phyloP scores from a whole-genome alignment of 2,329 filamentous ascomycete genomes.

The Neofusicoccum cordaticola region DNA sequence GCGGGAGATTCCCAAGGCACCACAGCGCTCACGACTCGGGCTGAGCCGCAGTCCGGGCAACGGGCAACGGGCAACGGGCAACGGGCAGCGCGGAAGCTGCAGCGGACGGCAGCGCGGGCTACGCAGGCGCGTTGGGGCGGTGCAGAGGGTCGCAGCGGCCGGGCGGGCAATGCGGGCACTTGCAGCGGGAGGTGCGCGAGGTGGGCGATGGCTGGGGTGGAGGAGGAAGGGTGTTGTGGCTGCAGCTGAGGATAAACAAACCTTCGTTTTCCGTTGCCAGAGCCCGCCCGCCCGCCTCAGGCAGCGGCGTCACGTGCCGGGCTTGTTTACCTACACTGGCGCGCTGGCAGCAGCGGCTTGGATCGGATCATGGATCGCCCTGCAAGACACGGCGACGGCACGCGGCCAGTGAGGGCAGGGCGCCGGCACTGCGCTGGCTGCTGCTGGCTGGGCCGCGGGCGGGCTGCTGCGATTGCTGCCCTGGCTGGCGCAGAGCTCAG shows the following conservation, averaged over 20 bases:
- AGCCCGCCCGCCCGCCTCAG: not conserved
- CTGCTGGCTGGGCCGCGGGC: not conserved
- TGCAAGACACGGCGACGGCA: not conserved
- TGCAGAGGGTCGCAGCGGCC: not conserved
- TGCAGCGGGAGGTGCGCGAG: not conserved
- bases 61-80: conserved; percentile 5
- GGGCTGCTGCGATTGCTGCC: not conserved
- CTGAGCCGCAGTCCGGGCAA: conserved; percentile 6
- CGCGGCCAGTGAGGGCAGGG: not conserved
- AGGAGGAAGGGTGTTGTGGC: not conserved
- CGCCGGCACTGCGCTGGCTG: not conserved
- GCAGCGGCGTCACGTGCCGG: not conserved
- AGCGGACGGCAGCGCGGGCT: not conserved
- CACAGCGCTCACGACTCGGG: conserved; percentile 1
- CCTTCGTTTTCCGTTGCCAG: conserved; percentile 14
- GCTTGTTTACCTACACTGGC: not conserved
- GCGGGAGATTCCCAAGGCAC: conserved; percentile 8
- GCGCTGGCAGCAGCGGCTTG: not conserved
- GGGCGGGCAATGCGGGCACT: not conserved
- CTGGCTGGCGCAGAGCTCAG: not conserved
- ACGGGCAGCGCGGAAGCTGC: not conserved
- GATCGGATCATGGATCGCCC: not conserved
- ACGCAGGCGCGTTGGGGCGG: not conserved
- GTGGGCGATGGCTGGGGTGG: not conserved
- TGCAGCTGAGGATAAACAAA: conserved; percentile 16